Evolutionary conservation across 1,284 basidiomycete species (phyloP), one percentile per base, ranked within the genome.

Genomic region (Phylloporus sp.): DNA sequence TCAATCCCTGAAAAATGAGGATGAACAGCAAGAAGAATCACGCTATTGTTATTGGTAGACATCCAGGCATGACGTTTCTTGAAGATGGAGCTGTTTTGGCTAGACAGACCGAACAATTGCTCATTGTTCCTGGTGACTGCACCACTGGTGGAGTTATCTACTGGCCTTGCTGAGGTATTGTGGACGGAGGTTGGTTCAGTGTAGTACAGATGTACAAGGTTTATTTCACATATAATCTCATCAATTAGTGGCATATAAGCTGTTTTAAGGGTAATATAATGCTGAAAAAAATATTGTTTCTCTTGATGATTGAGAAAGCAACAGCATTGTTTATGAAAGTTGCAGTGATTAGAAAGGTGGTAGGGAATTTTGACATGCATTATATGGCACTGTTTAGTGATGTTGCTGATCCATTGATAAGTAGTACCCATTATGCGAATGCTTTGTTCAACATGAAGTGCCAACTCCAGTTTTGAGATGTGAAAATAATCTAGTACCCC

Each of bases 401-500:
- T 63, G 13, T 68, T 34, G 10, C 67, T 68, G 13, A 10, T 66
- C 64, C 67, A 68, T 11, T 69, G 67, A 37, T 66, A 66, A 1
- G 56, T 29, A 2, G 60, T 51, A 12, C 63, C 63, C 62, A 65
- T 64, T 1, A 1, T 11, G 2, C 22, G 2, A 4, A 13, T 50
- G 18, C 67, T 66, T 0, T 6, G 3, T n/a, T 2, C 6, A 17
- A 68, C 52, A 46, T 68, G 60, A 1, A 53, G 68, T 11, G 42
- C 22, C 0, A 62, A 20, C 28, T 69, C 44, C 0, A 69, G 60
- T 8, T 70, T 68, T 0, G 55, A 64, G 8, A 69, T 69, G 0
- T 50, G 32, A 26, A 70, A 70, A 8, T 70, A 56, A 3, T 51
- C 17, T 1, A 70, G 29, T 2, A 29, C 56, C 1, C 62, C 56